These are phyloP conservation scores for Coemansia guatemalensis DNA, from an alignment of 192 early-diverging fungal species.

Conservation along the genomic window DNA sequence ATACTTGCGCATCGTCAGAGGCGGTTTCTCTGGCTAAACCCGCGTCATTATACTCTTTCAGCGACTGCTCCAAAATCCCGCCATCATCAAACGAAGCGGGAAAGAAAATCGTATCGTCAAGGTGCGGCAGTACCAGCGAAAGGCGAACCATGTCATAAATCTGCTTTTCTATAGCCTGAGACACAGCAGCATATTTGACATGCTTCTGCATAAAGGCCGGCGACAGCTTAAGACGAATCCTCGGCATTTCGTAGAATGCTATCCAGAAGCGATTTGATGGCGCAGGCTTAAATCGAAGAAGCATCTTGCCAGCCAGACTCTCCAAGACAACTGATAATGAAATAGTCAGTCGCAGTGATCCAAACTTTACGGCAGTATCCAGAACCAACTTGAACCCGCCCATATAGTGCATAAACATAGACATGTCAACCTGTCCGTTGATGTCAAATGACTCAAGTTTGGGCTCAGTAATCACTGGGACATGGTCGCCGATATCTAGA, in stretches of 20 bases:
- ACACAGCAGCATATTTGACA: conserved; percentile 74
- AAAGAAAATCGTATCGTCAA: conserved; percentile 86
- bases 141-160: conserved; percentile 78
- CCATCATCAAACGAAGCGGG: conserved; percentile 55
- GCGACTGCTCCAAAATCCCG: conserved; percentile 58
- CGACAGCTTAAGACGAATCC: conserved; percentile 69
- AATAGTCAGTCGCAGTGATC: conserved; percentile 73
- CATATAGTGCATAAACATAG: conserved; percentile 75
- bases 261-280: conserved; percentile 85
- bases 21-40: conserved; percentile 7
- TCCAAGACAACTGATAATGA: conserved; percentile 75
- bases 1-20: too few species aligned
- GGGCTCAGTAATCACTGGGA: conserved; percentile 77
- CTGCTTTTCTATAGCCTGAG: conserved; percentile 81
- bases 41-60: conserved; percentile 38
- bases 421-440: conserved; percentile 70
- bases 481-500: conserved; percentile 72
- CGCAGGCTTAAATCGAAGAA: conserved; percentile 75
- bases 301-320: conserved; percentile 69
- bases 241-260: conserved; percentile 78
- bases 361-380: conserved; percentile 62
- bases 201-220: conserved; percentile 84
- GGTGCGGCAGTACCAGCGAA: conserved; percentile 80
- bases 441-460: conserved; percentile 68
- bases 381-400: conserved; percentile 76